Evolutionary conservation across 108 stramenopile genomes (phyloP).

Genomic region (Stephanodiscus triporus): DNA sequence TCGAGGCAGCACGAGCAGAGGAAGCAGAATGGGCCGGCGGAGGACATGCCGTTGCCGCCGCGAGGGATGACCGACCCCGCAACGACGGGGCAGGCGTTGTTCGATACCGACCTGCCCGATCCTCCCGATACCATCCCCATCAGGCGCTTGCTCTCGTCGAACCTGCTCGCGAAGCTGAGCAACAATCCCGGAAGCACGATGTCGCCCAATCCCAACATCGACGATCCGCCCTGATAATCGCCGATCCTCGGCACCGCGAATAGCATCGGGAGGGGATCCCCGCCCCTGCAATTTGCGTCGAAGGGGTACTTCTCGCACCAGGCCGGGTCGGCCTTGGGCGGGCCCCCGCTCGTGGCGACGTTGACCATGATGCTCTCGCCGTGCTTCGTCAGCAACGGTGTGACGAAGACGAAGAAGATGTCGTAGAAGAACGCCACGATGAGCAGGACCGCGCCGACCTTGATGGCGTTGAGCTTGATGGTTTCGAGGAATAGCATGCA

Average conservation of each 20-base stretch:
- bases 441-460: constrained; percentile 78
- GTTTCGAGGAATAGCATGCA: constrained; percentile 74
- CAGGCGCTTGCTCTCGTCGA: constrained; percentile 66
- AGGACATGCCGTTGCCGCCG: constrained; percentile 5
- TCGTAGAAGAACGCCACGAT: constrained; percentile 88
- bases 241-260: constrained; percentile 77
- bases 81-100: constrained; percentile 33
- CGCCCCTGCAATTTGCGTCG: constrained; percentile 55
- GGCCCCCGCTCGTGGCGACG: constrained; percentile 69
- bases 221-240: constrained; percentile 76
- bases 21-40: constrained; percentile 30
- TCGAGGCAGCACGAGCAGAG: constrained; percentile 39
- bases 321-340: constrained; percentile 53
- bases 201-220: constrained; percentile 89
- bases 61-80: neutral
- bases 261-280: constrained; percentile 82
- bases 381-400: constrained; percentile 68
- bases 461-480: constrained; percentile 71
- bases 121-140: constrained; percentile 50
- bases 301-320: constrained; percentile 80
- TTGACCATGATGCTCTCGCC: constrained; percentile 81
- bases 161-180: constrained; percentile 65
- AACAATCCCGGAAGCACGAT: constrained; percentile 89
- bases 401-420: constrained; percentile 91
- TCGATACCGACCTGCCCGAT: constrained; percentile 13